Evolutionary conservation across 164 flowering plant genomes (phyloP), one percentile per base, ranked within the genome.

Genomic region (Warburgia ugandensis): DNA sequence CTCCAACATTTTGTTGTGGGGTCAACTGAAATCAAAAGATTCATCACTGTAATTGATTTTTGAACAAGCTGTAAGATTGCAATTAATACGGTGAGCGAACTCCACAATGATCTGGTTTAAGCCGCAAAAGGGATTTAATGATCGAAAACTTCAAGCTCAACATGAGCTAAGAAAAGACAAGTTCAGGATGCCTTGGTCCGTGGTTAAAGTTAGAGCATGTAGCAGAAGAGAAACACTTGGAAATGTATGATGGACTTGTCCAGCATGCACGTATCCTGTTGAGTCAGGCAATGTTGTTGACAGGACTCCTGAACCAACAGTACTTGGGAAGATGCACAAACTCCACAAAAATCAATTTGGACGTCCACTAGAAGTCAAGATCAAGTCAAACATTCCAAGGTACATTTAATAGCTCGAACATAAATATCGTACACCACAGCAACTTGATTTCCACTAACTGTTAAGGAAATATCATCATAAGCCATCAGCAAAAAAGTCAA

Each of bases 401-500:
- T 51, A 36, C 37, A 51, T 51, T 37, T 5, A 11, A 20, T n/a
- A n/a, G n/a, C n/a, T n/a, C n/a, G n/a, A n/a, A n/a, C n/a, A n/a
- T n/a, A n/a, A n/a, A n/a, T n/a, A n/a, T n/a, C n/a, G 32, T 39
- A 23, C 46, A 25, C 47, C 31, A 37, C 28, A 29, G 20, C 35
- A 29, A 14, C 47, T 48, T 30, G 51, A 41, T 54, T 54, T 26
- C 55, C 23, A 46, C 31, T 39, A 25, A 41, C 1, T 17, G 35
- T 39, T 16, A 19, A 17, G 25, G 29, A 42, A 21, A 8, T 13
- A 20, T 25, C 20, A 28, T 28, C 43, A 28, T 20, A 40, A 52
- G 4, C 53, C 64, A 46, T 53, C 50, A 55, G 44, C 30, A 45
- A 29, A 36, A 51, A 17, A 45, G 41, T 25, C 28, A 55, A 62